Evolutionary conservation across 495 filamentous ascomycete genomes (phyloP).

Genomic region (Friedmanniomyces endolithicus): DNA sequence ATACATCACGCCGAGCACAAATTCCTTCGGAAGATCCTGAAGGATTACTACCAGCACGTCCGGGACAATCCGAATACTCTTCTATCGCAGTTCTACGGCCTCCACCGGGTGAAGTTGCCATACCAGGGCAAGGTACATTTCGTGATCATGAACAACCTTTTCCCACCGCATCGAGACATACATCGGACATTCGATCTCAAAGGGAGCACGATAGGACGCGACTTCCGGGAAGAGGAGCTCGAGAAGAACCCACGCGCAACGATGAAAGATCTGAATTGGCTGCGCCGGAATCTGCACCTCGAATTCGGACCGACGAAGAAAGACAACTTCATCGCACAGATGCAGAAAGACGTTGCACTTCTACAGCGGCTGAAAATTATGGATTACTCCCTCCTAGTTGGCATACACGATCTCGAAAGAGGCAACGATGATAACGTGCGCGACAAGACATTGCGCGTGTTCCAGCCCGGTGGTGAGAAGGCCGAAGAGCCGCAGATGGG

Average conservation of each 20-base stretch:
- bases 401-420: constrained; percentile 76
- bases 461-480: constrained; percentile 77
- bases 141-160: constrained; percentile 99
- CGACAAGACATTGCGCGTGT: constrained; percentile 88
- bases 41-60: constrained; percentile 90
- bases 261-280: constrained; percentile 94
- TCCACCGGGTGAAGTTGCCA: constrained; percentile 96
- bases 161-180: constrained; percentile 93
- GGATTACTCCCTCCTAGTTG: constrained; percentile 94
- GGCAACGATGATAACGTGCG: constrained; percentile 94
- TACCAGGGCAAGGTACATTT: constrained; percentile 99
- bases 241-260: constrained; percentile 71
- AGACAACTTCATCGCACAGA: constrained; percentile 71
- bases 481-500: constrained; percentile 28
- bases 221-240: constrained; percentile 78
- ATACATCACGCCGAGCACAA: constrained; percentile 97
- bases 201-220: constrained; percentile 88
- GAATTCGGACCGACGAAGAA: constrained; percentile 83
- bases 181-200: constrained; percentile 96
- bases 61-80: constrained; percentile 88
- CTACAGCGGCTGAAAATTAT: constrained; percentile 86
- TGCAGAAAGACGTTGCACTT: constrained; percentile 73
- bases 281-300: constrained; percentile 69
- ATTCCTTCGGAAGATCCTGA: constrained; percentile 79
- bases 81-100: constrained; percentile 93